These are phyloP conservation scores for Pythium oligandrum DNA, from an alignment of 352 stramenopile species.

Conservation along the genomic window DNA sequence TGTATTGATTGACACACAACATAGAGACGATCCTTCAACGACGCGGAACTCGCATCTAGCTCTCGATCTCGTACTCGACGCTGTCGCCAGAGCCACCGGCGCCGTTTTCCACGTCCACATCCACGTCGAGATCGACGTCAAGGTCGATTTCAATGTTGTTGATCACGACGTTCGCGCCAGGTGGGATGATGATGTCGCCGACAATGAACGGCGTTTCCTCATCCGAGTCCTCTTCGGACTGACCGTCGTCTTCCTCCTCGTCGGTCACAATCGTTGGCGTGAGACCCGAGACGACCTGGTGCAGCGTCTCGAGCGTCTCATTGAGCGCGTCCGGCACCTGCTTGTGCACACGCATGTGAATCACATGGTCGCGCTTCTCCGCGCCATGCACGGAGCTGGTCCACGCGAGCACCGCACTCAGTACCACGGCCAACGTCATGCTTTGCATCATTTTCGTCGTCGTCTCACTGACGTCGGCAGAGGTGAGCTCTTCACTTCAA, in stretches of 20 bases:
- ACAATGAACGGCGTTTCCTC: not conserved
- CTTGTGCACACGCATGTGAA: not conserved
- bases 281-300: not conserved
- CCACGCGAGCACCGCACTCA: no score
- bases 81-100: constrained; percentile 1
- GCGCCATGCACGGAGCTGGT: no score
- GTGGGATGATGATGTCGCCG: not conserved
- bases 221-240: not conserved
- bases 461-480: no score
- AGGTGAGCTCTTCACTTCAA: no score
- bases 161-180: not conserved
- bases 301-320: not conserved
- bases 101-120: constrained; percentile 4
- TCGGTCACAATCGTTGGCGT: not conserved
- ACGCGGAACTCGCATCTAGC: not conserved
- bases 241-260: not conserved
- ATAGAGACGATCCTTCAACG: no score
- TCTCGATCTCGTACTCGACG: constrained; percentile 1
- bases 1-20: no score
- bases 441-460: no score
- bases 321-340: not conserved
- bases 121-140: constrained; percentile 5
- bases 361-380: not conserved
- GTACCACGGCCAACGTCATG: no score
- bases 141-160: constrained; percentile 8